These are phyloP conservation scores for Crassisporium funariophilum DNA, from an alignment of 768 basidiomycete species.

Conservation along the genomic window DNA sequence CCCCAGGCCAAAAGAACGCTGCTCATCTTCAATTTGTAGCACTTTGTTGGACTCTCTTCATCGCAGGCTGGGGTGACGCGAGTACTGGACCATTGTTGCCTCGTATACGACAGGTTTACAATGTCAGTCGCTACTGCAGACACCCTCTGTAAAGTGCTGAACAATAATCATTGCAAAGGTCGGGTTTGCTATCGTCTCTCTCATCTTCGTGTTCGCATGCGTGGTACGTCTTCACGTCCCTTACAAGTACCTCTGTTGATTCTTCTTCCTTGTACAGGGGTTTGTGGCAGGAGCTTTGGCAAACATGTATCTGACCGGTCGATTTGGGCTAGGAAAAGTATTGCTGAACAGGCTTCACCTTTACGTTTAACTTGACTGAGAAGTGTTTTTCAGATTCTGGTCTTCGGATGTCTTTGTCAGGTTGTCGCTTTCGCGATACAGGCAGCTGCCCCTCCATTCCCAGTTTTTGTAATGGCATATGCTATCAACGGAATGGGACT, in stretches of 20 bases:
- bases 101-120: slow-evolving; percentile 60
- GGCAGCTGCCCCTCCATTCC: slow-evolving; percentile 62
- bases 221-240: slow-evolving; percentile 28
- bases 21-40: slow-evolving; percentile 60
- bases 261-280: slow-evolving; percentile 28
- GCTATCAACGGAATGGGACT: slow-evolving; percentile 45
- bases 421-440: slow-evolving; percentile 55
- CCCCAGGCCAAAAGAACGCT: too few species aligned
- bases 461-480: slow-evolving; percentile 55
- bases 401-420: slow-evolving; percentile 50
- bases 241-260: neutral
- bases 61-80: slow-evolving; percentile 80
- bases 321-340: slow-evolving; percentile 47
- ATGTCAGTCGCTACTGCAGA: slow-evolving; percentile 34
- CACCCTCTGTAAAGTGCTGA: neutral
- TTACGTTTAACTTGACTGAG: neutral
- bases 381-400: neutral
- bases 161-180: slow-evolving; percentile 40
- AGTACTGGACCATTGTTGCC: slow-evolving; percentile 75
- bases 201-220: slow-evolving; percentile 54
- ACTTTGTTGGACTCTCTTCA: slow-evolving; percentile 57
- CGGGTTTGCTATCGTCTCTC: slow-evolving; percentile 56
- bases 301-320: slow-evolving; percentile 41
- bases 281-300: slow-evolving; percentile 40
- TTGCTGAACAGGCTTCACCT: slow-evolving; percentile 1